Conservation (phyloP, 2,329 filamentous ascomycete genomes). For the Capronia americana region DNA sequence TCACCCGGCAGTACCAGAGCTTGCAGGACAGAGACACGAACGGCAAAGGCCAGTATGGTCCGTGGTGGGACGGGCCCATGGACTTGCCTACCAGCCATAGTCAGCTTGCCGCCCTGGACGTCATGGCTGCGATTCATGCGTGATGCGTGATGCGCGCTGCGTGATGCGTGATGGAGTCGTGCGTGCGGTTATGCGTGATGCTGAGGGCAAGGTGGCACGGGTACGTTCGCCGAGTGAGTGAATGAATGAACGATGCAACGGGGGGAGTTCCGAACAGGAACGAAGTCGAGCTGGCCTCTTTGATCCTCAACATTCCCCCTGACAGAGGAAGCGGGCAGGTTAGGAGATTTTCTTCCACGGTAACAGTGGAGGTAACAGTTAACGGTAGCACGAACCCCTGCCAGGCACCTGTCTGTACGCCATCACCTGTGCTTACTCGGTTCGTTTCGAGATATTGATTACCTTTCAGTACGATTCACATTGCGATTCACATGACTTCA, state of each 20-base stretch:
- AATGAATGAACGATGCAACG: background rate
- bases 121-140: slow-evolving; percentile 35
- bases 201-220: too few species aligned
- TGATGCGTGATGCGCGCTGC: background rate
- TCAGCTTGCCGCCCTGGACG: slow-evolving; percentile 34
- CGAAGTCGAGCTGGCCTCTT: background rate
- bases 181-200: too few species aligned
- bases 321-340: too few species aligned
- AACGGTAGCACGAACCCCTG: too few species aligned
- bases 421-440: too few species aligned
- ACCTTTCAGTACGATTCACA: too few species aligned
- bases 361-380: too few species aligned
- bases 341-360: too few species aligned
- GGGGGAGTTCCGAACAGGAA: background rate
- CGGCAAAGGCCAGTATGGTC: slow-evolving; percentile 31
- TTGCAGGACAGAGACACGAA: slow-evolving; percentile 28
- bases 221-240: background rate
- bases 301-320: background rate
- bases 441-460: too few species aligned
- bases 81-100: slow-evolving; percentile 34
- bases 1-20: slow-evolving; percentile 26
- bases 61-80: slow-evolving; percentile 35
- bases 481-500: too few species aligned
- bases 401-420: too few species aligned
- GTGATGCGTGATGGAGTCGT: too few species aligned